Conservation (phyloP, 148 eudicot genomes). For the Suaeda aralocaspica region DNA sequence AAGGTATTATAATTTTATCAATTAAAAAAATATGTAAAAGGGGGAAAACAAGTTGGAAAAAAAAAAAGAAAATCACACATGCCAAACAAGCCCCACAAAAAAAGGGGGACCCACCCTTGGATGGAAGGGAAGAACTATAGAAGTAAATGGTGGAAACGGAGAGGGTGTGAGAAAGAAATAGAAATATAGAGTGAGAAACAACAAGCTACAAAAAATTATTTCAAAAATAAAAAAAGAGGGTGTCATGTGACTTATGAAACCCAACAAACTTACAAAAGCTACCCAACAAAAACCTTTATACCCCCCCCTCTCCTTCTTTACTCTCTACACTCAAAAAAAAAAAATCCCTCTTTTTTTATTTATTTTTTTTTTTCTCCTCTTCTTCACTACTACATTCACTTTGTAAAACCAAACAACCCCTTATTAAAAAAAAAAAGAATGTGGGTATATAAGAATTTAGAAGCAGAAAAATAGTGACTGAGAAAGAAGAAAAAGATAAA, state of each 20-base stretch:
- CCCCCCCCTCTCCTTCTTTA: neutral
- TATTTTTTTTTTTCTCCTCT: neutral
- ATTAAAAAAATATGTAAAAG: neutral
- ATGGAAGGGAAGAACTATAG: slow-evolving; percentile 21
- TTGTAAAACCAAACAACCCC: no score
- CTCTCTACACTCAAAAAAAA: neutral
- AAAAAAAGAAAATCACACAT: neutral
- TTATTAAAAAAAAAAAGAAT: neutral
- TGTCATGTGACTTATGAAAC: slow-evolving; percentile 40
- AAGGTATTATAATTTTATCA: no score
- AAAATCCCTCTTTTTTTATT: neutral
- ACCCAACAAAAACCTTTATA: slow-evolving; percentile 32
- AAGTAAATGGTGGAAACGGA: slow-evolving; percentile 23
- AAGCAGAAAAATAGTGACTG: neutral
- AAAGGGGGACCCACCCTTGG: slow-evolving; percentile 12
- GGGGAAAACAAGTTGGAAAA: slow-evolving; percentile 3
- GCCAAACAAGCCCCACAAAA: slow-evolving; percentile 2
- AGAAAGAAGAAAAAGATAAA: neutral
- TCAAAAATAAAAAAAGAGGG: neutral
- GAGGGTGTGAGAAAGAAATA: neutral
- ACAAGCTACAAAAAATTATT: neutral
- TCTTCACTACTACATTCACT: no score
- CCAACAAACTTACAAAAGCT: slow-evolving; percentile 32
- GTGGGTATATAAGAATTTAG: neutral
- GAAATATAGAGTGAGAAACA: slow-evolving; percentile 5